Percentiles rank a stretch among this genome's conserved stretches.
These are phyloP conservation scores for Fimicolochytrium jonesii DNA, from an alignment of 192 early-diverging fungal species.

Conservation along the genomic window DNA sequence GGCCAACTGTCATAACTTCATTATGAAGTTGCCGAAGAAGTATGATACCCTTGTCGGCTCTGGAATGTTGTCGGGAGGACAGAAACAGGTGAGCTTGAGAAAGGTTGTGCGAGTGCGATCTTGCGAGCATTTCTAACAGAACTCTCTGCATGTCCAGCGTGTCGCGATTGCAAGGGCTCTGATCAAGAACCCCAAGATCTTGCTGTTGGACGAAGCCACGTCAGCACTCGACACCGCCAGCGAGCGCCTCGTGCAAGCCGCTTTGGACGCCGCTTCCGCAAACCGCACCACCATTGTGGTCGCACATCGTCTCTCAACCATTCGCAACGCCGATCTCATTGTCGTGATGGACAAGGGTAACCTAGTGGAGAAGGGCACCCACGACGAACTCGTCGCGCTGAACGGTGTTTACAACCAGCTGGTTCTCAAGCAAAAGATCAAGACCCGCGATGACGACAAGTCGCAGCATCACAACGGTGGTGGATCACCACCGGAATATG, in stretches of 20 bases:
- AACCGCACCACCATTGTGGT: conserved; percentile 55
- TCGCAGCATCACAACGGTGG: no score
- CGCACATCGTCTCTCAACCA: conserved; percentile 77
- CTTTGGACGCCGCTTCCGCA: conserved; percentile 47
- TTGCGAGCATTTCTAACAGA: no score
- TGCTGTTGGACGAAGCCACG: conserved; percentile 80
- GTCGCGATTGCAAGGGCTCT: conserved; percentile 80
- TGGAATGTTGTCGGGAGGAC: conserved; percentile 38
- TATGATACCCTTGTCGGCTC: conserved; percentile 81
- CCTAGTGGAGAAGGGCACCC: conserved; percentile 68
- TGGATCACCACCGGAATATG: no score
- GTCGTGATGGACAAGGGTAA: conserved; percentile 59
- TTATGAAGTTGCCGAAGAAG: conserved; percentile 71
- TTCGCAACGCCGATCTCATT: conserved; percentile 77
- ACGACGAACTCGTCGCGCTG: conserved; percentile 62
- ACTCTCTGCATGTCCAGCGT: conserved; percentile 76
- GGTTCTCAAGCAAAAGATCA: conserved; percentile 57
- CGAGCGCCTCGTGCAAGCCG: conserved; percentile 61
- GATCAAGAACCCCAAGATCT: conserved; percentile 49
- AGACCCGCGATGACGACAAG: not conserved
- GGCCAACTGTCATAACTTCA: conserved; percentile 77
- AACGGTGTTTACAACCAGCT: conserved; percentile 61
- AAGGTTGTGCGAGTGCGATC: no score
- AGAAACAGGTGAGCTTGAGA: no score
- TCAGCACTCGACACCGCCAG: conserved; percentile 63